Base-by-base conservation (phyloP, 768 basidiomycete genomes). In the Hygrophorus pudorinus region DNA sequence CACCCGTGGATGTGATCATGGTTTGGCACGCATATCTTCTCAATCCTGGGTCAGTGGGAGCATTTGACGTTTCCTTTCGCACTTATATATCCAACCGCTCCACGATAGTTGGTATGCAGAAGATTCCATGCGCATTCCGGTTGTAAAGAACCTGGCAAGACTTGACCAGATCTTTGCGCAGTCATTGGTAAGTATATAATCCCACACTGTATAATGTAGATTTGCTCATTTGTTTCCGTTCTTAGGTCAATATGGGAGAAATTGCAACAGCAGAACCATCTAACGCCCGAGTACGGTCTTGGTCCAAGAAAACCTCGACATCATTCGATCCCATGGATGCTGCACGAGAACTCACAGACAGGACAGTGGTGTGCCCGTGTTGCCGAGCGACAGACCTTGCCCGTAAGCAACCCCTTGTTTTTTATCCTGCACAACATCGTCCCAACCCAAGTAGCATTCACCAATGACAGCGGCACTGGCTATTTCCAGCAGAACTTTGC, bases 401-500 rank as follows among this genome's bases (percentile, higher is more conserved):
- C 37, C 55, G 66, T 68, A 34, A 44, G 61, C 52, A 2, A 1
- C n/a, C 16, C 12, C 20, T 39, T 33, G 32, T 17, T 20, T 20
- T 36, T 41, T 20, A 8, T 13, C 2, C 18, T 31, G 42, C 36
- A 39, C 20, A 16, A 16, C 14, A 14, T 16, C 11, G 11, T 21
- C 10, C 35, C 32, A 24, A 29, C 21, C 11, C 5, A 21, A 16
- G 13, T 32, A 78, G 76, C 65, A 1, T 68, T 69, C 30, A 48
- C 70, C 43, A 68, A 58, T 4, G 53, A 51, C 5, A 48, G 55
- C 0, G 71, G 68, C 1, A 67, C 64, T 0, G 78, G 78, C 0
- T 79, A 76, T 42, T 53, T 70, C 0, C 74, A 77, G 47, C 56
- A 57, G 16, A 56, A 53, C 0, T 78, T 78, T 45, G 52, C 28